phyloP scores from a whole-genome alignment of 208 protist species.

The Spongospora subterranea region DNA sequence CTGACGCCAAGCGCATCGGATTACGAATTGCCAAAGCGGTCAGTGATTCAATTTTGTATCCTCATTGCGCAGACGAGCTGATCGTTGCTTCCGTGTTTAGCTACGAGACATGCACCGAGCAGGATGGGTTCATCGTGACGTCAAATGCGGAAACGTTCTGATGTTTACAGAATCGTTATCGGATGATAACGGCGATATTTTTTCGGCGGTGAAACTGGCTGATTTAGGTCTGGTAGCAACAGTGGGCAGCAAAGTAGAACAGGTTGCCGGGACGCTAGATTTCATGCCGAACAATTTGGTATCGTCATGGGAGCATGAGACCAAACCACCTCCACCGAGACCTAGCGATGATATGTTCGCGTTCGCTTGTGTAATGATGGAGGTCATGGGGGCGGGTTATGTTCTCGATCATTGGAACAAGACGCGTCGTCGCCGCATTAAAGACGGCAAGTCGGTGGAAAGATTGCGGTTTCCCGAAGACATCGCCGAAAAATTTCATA shows the following conservation, averaged over 20 bases:
- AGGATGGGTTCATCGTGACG: constrained; percentile 9
- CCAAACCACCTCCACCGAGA: not conserved
- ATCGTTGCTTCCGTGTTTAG: not conserved
- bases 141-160: constrained; percentile 42
- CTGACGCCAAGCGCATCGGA: not conserved
- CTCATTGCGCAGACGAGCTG: too few relatives aligned
- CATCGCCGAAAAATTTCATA: not conserved
- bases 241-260: not conserved
- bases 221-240: constrained; percentile 13
- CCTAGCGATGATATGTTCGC: constrained; percentile 28
- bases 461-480: not conserved
- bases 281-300: constrained; percentile 14
- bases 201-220: not conserved
- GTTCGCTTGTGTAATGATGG: constrained; percentile 41
- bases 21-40: constrained; percentile 16
- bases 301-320: not conserved
- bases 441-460: not conserved
- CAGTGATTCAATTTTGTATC: not conserved
- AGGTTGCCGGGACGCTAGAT: not conserved
- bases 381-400: not conserved
- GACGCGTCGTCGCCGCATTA: not conserved
- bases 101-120: not conserved
- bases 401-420: constrained; percentile 17
- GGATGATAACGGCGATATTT: not conserved
- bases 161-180: not conserved